These are phyloP conservation scores for Psilocybe tampanensis DNA, from an alignment of 768 basidiomycete genomes.

Conservation along the genomic window DNA sequence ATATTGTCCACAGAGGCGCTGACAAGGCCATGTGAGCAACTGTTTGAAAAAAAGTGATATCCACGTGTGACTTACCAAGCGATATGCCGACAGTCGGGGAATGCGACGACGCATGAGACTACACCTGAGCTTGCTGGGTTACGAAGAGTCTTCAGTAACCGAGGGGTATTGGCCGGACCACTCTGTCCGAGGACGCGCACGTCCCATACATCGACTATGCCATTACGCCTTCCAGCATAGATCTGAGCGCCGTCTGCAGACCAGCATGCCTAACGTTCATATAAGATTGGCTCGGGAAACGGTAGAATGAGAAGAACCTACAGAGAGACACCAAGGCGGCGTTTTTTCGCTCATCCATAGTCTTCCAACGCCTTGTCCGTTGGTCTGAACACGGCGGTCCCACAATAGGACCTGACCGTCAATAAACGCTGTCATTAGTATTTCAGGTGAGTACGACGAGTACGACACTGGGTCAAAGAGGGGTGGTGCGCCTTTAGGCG, in stretches of 20 bases:
- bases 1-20: constrained; percentile 94
- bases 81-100: constrained; percentile 91
- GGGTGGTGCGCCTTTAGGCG: constrained; percentile 78
- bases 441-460: constrained; percentile 71
- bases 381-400: constrained; percentile 75
- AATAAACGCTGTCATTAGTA: constrained; percentile 86
- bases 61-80: constrained; percentile 64
- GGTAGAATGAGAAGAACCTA: constrained; percentile 39
- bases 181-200: constrained; percentile 76
- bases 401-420: constrained; percentile 93
- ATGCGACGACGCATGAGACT: constrained; percentile 87
- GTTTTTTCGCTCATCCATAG: constrained; percentile 91
- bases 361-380: constrained; percentile 76
- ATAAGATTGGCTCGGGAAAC: not conserved
- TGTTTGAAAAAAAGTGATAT: not conserved
- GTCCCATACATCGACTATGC: constrained; percentile 93
- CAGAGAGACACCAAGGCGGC: constrained; percentile 95
- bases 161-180: constrained; percentile 66
- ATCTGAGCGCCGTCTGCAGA: constrained; percentile 86
- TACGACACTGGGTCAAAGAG: constrained; percentile 65
- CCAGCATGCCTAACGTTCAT: constrained; percentile 81
- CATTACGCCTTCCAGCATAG: constrained; percentile 89
- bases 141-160: constrained; percentile 77
- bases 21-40: constrained; percentile 12
- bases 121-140: constrained; percentile 90